Evolutionary conservation across 202 grass and related monocot species (phyloP), one percentile per base, ranked within the genome.

Genomic region (Elaeis oleifera): DNA sequence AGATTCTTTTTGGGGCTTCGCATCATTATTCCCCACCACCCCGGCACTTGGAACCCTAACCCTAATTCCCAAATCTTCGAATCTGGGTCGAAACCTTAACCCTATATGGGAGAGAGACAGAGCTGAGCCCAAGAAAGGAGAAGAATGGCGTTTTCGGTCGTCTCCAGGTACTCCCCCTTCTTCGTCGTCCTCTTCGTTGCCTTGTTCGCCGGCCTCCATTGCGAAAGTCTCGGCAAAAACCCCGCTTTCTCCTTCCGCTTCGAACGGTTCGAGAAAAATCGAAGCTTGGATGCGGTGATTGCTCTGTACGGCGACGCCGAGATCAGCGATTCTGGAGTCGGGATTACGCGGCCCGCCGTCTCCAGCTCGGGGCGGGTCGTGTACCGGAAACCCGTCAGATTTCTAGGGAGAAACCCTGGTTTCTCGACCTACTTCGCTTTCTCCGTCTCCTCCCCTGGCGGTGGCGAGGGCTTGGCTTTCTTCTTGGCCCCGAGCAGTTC

Each of bases 401-500:
- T 81, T 54, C 18, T 64, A 0, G 27, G 49, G 6, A n/a, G 50
- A 18, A 71, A n/a, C 23, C 17, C 53, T 11, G 59, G 64, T 63
- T 94, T 94, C 81, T 88, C 84, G 53, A 84, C 84, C 65, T 95
- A 74, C 81, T 95, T 95, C 81, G 69, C 81, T 73, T 89, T 95
- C 75, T 81, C 78, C 19, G 22, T 82, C 70, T 73, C 68, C 44
- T 16, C 58, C 29, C 5, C 23, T 1, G 18, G 19, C 22, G 56
- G 54, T 51, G 1, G 71, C 20, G 44, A 61, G 5, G 22, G 53
- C 58, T 54, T 95, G 61, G 54, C 68, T 9, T 89, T 88, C 78
- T 85, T 80, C 75, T 71, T 85, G 55, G 54, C 80, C 59, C 76
- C 64, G 29, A 60, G 53, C 13, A 72, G 53, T 18, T 22, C 58